Base-by-base conservation (phyloP, 768 basidiomycete genomes). In the Lactarius sp. region DNA sequence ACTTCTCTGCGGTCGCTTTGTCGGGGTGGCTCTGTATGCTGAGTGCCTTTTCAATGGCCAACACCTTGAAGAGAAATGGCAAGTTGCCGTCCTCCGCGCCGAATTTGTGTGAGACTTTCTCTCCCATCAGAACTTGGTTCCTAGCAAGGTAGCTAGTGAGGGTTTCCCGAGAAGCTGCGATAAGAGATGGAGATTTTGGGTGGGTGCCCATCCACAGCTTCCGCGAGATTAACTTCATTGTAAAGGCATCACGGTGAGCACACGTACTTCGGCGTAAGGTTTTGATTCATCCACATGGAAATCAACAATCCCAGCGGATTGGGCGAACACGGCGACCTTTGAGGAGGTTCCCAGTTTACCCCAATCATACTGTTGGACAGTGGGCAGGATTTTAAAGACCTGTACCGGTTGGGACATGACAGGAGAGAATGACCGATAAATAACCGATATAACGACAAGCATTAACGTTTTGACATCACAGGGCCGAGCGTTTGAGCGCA, bases 161-260 rank as follows among this genome's bases (percentile, higher is more conserved):
- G 22, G 75, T 70, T 66, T 74, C 74, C 37, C 76, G 75, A 10
- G 84, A 81, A 12, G 78, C 62, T 18, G 67, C 64, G 20, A 84
- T 71, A 7, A 74, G 75, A 6, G 88, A 87, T 0, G 88, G 88
- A 8, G 86, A 80, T 41, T 79, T 90, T 2, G 90, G 82, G 70
- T 98, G 97, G 0, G 97, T 98, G 10, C 97, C 97, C 96, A 98
- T 98, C 97, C 97, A 99, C 50, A 99, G 78, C 94, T 98, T 72
- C 59, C 14, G 10, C 18, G 34, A 51, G 22, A 20, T 64, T 41
- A 65, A 49, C 12, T 2, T 18, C 6, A 36, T n/a, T 7, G 18
- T 33, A 49, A 31, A 14, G 22, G 20, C 10, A 7, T 51, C 31
- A 56, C 54, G 46, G 68, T 22, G 10, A 41, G 13, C 22, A 47